A percentile compares a stretch with the other conserved stretches of the same genome.
These are phyloP conservation scores for Aspergillus oerlinghausenensis DNA, from an alignment of 2,329 filamentous ascomycete species.

Conservation along the genomic window DNA sequence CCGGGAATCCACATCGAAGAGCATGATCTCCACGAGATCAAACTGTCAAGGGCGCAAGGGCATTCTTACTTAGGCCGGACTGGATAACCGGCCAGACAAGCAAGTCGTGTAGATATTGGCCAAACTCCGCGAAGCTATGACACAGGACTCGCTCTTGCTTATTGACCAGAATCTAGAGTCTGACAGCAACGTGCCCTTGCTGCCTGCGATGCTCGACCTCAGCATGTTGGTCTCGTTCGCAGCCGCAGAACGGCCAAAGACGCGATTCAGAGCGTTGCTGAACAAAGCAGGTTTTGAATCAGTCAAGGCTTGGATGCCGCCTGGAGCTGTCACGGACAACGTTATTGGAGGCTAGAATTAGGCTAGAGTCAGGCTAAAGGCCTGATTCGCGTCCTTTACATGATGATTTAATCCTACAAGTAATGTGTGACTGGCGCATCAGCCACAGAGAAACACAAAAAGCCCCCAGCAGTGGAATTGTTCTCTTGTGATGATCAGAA, in stretches of 20 bases:
- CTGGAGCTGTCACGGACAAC: neutral
- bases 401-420: neutral
- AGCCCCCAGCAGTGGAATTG: neutral
- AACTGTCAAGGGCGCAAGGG: conserved; percentile 17
- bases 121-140: too few relatives aligned
- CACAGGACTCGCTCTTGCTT: too few relatives aligned
- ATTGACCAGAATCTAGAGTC: conserved; percentile 17
- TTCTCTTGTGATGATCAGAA: neutral
- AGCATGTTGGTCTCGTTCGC: conserved; percentile 18
- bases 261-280: conserved; percentile 19
- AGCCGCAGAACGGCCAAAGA: conserved; percentile 17
- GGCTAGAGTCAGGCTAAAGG: neutral
- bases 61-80: conserved; percentile 21
- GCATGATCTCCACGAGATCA: conserved; percentile 18
- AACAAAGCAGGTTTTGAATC: conserved; percentile 13
- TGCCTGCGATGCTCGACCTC: conserved; percentile 12
- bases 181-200: conserved; percentile 5
- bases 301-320: conserved; percentile 2
- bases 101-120: conserved; percentile 2
- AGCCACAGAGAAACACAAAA: neutral
- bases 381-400: neutral
- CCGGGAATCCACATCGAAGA: neutral
- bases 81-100: conserved; percentile 26
- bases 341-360: neutral
- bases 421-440: neutral